phyloP scores from a whole-genome alignment of 2,329 filamentous ascomycete species.

The Talaromyces sp. region DNA sequence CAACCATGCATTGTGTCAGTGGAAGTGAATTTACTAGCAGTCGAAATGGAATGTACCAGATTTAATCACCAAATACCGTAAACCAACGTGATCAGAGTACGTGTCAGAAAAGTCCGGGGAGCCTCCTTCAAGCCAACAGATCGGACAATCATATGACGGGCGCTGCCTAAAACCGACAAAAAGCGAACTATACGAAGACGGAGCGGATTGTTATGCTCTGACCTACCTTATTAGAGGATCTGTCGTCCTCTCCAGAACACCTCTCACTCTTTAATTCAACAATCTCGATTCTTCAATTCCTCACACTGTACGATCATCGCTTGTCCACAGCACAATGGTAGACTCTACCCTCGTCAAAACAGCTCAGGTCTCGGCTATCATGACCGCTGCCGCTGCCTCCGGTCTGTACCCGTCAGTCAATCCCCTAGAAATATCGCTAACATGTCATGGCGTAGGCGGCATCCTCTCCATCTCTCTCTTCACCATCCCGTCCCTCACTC shows the following conservation, averaged over 20 bases:
- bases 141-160: too few relatives aligned
- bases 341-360: constrained; percentile 15
- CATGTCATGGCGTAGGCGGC: constrained; percentile 23
- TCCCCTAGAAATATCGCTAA: neutral
- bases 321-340: constrained; percentile 9
- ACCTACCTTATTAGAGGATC: neutral
- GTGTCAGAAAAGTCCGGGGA: neutral
- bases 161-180: too few relatives aligned
- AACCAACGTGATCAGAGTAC: neutral
- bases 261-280: neutral
- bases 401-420: constrained; percentile 11
- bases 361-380: constrained; percentile 17
- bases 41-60: too few relatives aligned
- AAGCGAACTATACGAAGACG: too few relatives aligned
- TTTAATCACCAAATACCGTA: too few relatives aligned
- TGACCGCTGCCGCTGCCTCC: constrained; percentile 16
- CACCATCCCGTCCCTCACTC: constrained; percentile 27
- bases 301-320: neutral
- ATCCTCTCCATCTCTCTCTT: constrained; percentile 28
- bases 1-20: too few relatives aligned
- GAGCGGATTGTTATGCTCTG: neutral
- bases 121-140: neutral
- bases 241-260: too few relatives aligned
- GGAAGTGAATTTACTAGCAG: too few relatives aligned
- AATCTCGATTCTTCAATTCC: neutral